These are phyloP conservation scores for Calonectria pseudoreteaudii DNA, from an alignment of 2,329 filamentous ascomycete species.

Conservation along the genomic window DNA sequence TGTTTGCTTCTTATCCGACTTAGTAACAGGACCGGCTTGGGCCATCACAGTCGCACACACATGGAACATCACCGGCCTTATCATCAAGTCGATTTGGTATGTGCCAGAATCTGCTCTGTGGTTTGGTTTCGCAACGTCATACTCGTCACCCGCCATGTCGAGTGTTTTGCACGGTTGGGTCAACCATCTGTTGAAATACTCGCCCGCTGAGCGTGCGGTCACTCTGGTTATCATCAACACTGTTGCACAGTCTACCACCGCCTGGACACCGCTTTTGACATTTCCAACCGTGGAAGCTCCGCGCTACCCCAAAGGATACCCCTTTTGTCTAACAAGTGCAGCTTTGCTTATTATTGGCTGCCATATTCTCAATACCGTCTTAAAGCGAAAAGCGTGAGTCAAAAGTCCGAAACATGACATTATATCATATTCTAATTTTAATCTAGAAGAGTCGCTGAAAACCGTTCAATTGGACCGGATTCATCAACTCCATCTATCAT, in stretches of 20 bases:
- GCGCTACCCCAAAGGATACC: constrained; percentile 56
- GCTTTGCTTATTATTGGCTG: constrained; percentile 45
- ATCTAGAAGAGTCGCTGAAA: neutral
- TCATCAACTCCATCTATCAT: constrained; percentile 12
- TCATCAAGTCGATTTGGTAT: constrained; percentile 67
- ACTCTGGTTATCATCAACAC: constrained; percentile 64
- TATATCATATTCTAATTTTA: neutral
- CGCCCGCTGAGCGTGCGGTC: constrained; percentile 60
- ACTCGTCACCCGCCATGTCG: constrained; percentile 63
- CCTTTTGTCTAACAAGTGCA: constrained; percentile 50
- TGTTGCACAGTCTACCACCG: constrained; percentile 65
- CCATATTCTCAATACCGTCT: constrained; percentile 36
- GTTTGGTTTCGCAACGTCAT: constrained; percentile 56
- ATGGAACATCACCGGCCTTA: constrained; percentile 64
- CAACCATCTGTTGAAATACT: constrained; percentile 60
- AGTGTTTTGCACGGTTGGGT: constrained; percentile 68
- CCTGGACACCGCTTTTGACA: constrained; percentile 65
- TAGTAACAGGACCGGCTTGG: constrained; percentile 64
- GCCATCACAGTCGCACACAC: constrained; percentile 64
- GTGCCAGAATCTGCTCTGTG: constrained; percentile 58
- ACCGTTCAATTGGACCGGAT: neutral
- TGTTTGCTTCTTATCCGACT: constrained; percentile 66
- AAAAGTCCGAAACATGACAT: accelerated
- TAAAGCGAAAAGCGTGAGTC: constrained; percentile 40
- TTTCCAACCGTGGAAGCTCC: constrained; percentile 61